These are phyloP conservation scores for Echria macrotheca DNA, from an alignment of 495 filamentous ascomycete species.

Conservation along the genomic window DNA sequence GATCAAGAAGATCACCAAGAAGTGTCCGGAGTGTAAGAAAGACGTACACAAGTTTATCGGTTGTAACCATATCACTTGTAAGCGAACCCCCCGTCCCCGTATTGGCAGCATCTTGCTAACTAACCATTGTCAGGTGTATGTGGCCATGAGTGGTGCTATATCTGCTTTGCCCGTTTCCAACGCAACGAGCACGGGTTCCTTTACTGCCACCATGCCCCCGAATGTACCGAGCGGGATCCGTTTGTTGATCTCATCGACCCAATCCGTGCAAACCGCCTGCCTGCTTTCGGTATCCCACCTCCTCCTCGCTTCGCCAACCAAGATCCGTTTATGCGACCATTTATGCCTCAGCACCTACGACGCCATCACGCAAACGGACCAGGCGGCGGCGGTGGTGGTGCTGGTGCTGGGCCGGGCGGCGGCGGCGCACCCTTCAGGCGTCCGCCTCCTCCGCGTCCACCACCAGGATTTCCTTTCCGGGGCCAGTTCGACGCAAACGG, in stretches of 20 bases:
- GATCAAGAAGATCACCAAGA: constrained; percentile 32
- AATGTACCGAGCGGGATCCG: constrained; percentile 25
- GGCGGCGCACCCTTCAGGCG: too few relatives aligned
- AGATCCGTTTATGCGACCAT: too few relatives aligned
- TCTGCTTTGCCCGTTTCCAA: constrained; percentile 33
- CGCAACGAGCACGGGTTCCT: constrained; percentile 24
- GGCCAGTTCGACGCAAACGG: not conserved
- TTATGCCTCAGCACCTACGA: not conserved
- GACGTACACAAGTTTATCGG: constrained; percentile 39
- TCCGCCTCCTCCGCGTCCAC: not conserved
- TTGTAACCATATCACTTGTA: constrained; percentile 47
- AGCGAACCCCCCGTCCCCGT: constrained; percentile 12
- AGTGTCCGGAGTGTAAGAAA: constrained; percentile 43
- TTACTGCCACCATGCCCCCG: constrained; percentile 27
- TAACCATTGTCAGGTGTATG: constrained; percentile 40
- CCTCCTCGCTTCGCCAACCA: not conserved
- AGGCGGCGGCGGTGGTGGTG: not conserved
- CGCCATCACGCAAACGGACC: not conserved
- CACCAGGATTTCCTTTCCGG: not conserved
- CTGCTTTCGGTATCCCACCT: not conserved
- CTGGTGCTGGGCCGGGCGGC: too few relatives aligned
- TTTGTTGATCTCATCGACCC: constrained; percentile 16
- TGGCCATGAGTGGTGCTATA: constrained; percentile 43
- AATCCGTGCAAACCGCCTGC: constrained; percentile 1
- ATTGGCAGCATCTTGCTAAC: too few relatives aligned